These are phyloP conservation scores for Pythium aphanidermatum DNA, from an alignment of 352 stramenopile genomes.

Conservation along the genomic window DNA sequence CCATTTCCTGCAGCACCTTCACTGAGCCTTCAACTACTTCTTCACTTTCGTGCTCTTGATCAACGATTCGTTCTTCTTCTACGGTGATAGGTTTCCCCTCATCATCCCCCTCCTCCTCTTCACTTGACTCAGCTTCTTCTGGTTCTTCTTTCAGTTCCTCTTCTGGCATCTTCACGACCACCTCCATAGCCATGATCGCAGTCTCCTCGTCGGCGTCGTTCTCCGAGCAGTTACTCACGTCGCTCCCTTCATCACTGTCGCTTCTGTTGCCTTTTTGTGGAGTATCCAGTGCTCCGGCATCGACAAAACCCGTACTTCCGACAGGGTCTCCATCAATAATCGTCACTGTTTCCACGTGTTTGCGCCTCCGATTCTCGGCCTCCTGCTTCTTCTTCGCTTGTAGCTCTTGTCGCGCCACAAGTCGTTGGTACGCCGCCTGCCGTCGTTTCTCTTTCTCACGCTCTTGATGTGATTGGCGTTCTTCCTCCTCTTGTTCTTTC, in stretches of 20 bases:
- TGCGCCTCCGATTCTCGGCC: slow-evolving; percentile 7
- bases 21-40: too few relatives aligned
- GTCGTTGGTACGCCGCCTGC: slow-evolving; percentile 49
- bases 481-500: slow-evolving; percentile 22
- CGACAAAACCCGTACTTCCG: background rate
- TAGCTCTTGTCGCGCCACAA: slow-evolving; percentile 49
- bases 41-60: too few relatives aligned
- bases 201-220: slow-evolving; percentile 49
- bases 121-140: background rate
- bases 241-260: slow-evolving; percentile 37
- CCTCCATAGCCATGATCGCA: slow-evolving; percentile 40
- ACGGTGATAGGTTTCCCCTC: too few relatives aligned
- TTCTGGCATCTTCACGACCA: slow-evolving; percentile 13
- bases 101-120: background rate
- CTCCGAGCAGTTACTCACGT: slow-evolving; percentile 68
- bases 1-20: too few relatives aligned
- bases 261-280: slow-evolving; percentile 1
- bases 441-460: slow-evolving; percentile 40
- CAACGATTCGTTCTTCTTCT: too few relatives aligned
- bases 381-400: slow-evolving; percentile 39
- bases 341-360: background rate
- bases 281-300: background rate
- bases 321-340: background rate
- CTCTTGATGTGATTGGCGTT: slow-evolving; percentile 21
- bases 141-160: slow-evolving; percentile 5